Evolutionary conservation across 148 eudicot species (phyloP), one percentile per base, ranked within the genome.

Genomic region (Camellia granthamiana): DNA sequence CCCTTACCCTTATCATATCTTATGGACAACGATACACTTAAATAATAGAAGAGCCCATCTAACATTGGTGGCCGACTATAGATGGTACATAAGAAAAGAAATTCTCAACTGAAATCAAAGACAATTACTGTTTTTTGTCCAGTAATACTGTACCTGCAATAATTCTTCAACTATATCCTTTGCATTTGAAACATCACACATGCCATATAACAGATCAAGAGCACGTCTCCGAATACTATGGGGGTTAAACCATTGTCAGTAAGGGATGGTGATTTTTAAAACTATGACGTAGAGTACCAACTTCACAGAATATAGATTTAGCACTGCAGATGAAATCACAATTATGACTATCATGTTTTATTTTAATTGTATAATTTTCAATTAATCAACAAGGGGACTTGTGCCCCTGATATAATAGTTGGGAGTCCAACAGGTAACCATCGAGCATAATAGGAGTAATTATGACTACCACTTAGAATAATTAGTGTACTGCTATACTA

Each of bases 101-200:
- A 52, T 52, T 72, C 4, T 13, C 56, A 23, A 23, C 6, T 52
- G 15, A 51, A 72, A 72, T 21, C 60, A 52, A 70, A 43, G 12
- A 4, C 4, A 1, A 6, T 51, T 15, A 6, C 6, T 42, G n/a
- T 78, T 44, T 78, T 51, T 30, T n/a, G n/a, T 2, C 23, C 13
- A 52, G 61, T 16, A 10, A 54, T 18, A 52, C 0, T 78, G 23
- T 79, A 95, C 98, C 97, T 93, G 96, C 79, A 95, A 87, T 76
- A 95, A 76, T 84, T 95, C 98, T 85, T 95, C 98, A 72, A 95
- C 98, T 74, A 95, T 95, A 88, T 95, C 97, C 88, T 95, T 93
- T 5, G 98, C 97, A 84, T 95, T 95, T 51, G 98, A 91, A 86
- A 93, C 93, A 83, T 95, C 98, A 81, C 98, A 95, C 97, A 95